Evolutionary conservation across 495 filamentous ascomycete species (phyloP).

Genomic region (Xylaria scruposa): DNA sequence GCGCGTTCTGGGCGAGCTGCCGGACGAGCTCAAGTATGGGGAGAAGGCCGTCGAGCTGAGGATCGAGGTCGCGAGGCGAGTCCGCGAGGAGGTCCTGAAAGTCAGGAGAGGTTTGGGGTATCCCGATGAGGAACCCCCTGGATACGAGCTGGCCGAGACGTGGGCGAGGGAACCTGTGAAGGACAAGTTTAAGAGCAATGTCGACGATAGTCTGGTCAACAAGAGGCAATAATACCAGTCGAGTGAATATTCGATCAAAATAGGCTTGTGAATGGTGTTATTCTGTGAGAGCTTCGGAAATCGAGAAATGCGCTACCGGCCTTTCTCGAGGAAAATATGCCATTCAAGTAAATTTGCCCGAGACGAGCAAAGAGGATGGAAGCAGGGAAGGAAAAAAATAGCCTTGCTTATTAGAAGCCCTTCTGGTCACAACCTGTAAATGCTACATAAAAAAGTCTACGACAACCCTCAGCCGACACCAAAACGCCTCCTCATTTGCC

Average conservation of each 20-base stretch:
- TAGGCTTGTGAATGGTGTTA: not conserved
- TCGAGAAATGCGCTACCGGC: not conserved
- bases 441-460: conserved; percentile 25
- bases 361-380: not conserved
- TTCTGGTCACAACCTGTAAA: conserved; percentile 25
- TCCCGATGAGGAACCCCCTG: conserved; percentile 72
- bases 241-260: not conserved
- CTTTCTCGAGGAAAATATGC: not conserved
- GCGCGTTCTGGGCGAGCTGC: conserved; percentile 61
- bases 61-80: conserved; percentile 78
- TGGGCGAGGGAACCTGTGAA: conserved; percentile 49
- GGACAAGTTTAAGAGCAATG: conserved; percentile 53
- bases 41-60: conserved; percentile 78
- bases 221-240: conserved; percentile 35
- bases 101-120: conserved; percentile 73
- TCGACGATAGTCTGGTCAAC: conserved; percentile 55
- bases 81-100: conserved; percentile 80
- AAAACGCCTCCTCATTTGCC: conserved; percentile 22
- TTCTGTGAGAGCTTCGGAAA: not conserved
- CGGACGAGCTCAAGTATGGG: conserved; percentile 72
- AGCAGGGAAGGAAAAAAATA: not conserved
- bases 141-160: conserved; percentile 54
- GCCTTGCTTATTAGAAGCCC: conserved; percentile 12
- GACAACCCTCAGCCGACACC: conserved; percentile 10
- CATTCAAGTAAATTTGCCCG: not conserved